Conservation (phyloP, 345 rosid genomes). For the Sapria himalayana region DNA sequence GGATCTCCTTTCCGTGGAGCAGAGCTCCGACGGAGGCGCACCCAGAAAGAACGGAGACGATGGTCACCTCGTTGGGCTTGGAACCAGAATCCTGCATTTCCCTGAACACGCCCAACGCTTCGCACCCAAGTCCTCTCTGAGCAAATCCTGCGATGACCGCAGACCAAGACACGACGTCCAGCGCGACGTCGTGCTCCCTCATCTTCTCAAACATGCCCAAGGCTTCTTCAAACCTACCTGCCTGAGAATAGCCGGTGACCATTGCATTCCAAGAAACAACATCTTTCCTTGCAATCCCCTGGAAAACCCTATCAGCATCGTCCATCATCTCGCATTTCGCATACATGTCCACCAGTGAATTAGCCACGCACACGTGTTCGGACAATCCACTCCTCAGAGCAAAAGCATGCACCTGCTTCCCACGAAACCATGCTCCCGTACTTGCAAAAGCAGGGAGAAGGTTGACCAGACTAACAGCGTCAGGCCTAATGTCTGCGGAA, state of each 20-base stretch:
- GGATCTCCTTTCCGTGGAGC: constrained; percentile 55
- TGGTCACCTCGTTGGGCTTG: constrained; percentile 50
- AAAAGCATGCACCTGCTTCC: constrained; percentile 39
- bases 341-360: constrained; percentile 67
- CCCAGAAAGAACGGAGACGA: constrained; percentile 61
- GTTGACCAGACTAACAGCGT: constrained; percentile 49
- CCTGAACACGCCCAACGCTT: constrained; percentile 49
- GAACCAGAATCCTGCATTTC: constrained; percentile 34
- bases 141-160: constrained; percentile 78
- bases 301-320: constrained; percentile 35
- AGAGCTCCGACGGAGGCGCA: constrained; percentile 56
- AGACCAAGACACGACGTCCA: constrained; percentile 75
- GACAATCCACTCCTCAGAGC: constrained; percentile 28
- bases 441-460: constrained; percentile 49
- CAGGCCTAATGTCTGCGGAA: constrained; percentile 19
- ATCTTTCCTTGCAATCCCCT: constrained; percentile 36
- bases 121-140: constrained; percentile 43
- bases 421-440: constrained; percentile 16
- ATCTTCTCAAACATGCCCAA: constrained; percentile 35
- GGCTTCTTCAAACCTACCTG: constrained; percentile 47
- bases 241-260: constrained; percentile 71
- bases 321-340: constrained; percentile 57
- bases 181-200: constrained; percentile 31
- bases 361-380: constrained; percentile 47
- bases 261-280: constrained; percentile 77